Base-by-base conservation (phyloP, 371 early-diverging fungal species). In the Agmasoma carcini region DNA sequence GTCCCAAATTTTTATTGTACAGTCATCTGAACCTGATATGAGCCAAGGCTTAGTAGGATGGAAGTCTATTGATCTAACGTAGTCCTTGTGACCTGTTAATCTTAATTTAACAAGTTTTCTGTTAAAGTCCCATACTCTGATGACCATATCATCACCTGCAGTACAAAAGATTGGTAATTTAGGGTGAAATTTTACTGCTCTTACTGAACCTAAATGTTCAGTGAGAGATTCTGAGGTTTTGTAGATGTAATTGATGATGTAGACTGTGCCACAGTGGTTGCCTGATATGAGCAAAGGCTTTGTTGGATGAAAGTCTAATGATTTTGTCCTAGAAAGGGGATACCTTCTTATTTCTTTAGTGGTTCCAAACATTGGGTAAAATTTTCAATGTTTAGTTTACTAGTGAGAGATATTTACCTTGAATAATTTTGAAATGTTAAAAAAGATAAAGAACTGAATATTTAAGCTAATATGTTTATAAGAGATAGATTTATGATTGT, bases 81-180 rank as follows among this genome's bases (percentile, higher is more conserved):
- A 98, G 71, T 98, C 99, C 60, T 89, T 75, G 75, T 98, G 99
- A 23, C 96, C 97, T 47, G 85, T 87, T 43, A 95, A 78, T 5
- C 86, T 88, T 61, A 88, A 88, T 12, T 87, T 76, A 70, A 92
- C 90, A 59, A 86, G 83, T 36, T 86, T 82, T 33, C 83, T 85
- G 72, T 92, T 92, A 79, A 90, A 87, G 77, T 90, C 89, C 92
- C 93, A 98, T n/a, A 98, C 85, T 71, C 91, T 90, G 70, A 96
- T 87, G 70, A 89, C 86, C 78, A 87, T 87, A 76, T 98, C 99
- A 74, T 98, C 99, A 56, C 94, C 99, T 34, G 88, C 94, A 37
- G 88, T 87, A 12, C 88, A 93, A 77, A 98, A 96, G 9, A 96
- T 74, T 30, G 92, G 88, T 65, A 92, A 90, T 3, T 87, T 83